Evolutionary conservation across 1,284 basidiomycete genomes (phyloP).

Genomic region (Mycosarcoma maydis): DNA sequence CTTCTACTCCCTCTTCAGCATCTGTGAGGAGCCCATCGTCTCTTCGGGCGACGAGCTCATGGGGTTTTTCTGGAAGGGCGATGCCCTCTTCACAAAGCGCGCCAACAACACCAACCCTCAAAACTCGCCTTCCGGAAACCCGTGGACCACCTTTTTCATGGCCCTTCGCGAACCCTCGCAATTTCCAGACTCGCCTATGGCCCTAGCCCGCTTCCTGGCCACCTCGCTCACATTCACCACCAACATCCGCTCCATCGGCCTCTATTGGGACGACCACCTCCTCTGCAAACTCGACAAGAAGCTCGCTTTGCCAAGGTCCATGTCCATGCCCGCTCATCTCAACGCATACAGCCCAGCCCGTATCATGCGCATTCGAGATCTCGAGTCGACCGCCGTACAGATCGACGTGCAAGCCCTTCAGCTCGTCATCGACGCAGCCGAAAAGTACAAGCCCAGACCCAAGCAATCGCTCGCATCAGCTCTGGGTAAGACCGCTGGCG

Average conservation of each 20-base stretch:
- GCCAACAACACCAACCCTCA: conserved; percentile 48
- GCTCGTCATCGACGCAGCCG: conserved; percentile 77
- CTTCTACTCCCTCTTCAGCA: conserved; percentile 71
- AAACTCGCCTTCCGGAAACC: conserved; percentile 57
- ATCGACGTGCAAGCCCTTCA: conserved; percentile 85
- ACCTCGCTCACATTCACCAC: conserved; percentile 96
- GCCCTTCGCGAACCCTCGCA: conserved; percentile 81
- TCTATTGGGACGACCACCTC: conserved; percentile 74
- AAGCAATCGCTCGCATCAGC: conserved; percentile 51
- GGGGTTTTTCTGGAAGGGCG: conserved; percentile 91
- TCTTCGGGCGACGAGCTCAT: conserved; percentile 83
- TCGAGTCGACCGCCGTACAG: conserved; percentile 78
- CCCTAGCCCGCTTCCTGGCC: conserved; percentile 87
- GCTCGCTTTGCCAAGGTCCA: conserved; percentile 72
- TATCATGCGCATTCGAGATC: conserved; percentile 77
- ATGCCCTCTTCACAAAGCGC: conserved; percentile 60
- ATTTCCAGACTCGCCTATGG: conserved; percentile 81
- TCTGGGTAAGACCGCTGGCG: conserved; percentile 60
- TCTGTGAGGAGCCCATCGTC: conserved; percentile 86
- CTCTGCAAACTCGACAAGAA: conserved; percentile 81
- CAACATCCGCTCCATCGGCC: conserved; percentile 76
- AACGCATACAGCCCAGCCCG: conserved; percentile 68
- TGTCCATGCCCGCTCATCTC: conserved; percentile 73
- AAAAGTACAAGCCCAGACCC: conserved; percentile 73
- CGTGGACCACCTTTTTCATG: conserved; percentile 94